Evolutionary conservation across 1,139 yeast species (phyloP), one percentile per base, ranked within the genome.

Genomic region (Pichia sp.): DNA sequence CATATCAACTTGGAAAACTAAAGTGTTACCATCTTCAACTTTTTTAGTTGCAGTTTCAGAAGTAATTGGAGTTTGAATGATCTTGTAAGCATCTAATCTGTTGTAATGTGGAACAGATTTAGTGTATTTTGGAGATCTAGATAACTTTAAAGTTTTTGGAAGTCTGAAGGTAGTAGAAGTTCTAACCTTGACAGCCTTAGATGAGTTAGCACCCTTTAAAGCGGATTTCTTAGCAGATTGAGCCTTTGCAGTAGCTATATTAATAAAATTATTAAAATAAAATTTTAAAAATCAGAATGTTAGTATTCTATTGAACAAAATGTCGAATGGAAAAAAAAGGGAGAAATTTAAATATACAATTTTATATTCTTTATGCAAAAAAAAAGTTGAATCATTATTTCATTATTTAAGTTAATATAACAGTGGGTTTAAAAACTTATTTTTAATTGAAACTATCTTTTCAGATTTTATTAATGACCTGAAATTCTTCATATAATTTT

Each of bases 1-100:
- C 70, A 89, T 71, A 78, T 87, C 92, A 72, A 92, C 97, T 79
- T 86, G 94, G 92, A 92, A 89, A 64, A 94, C 98, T 72, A 92
- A 85, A 68, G 95, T 92, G 95, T 92, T 92, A 78, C 95, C 89
- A 72, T 89, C 97, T 81, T 94, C 98, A 71, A 92, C 96, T 83
- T 89, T 88, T 86, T 92, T 92, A 86, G 94, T 89, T 71, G 98
- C 96, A 63, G 96, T 88, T 82, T 92, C 99, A 66, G 96, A 81
- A 73, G 94, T 94, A 76, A 92, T 84, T 79, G 97, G 97, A 66
- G 89, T 78, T 74, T 86, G 86, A 71, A 92, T 83, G 72, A 90
- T 76, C 79, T 87, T 89, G 95, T 86, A 86, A 68, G 95, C 87
- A 74, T 94, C 98, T 71, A 88, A 75, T 82, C 97, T 90, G 78